phyloP scores from a whole-genome alignment of 2,329 filamentous ascomycete species.

The Apiospora phragmitis region DNA sequence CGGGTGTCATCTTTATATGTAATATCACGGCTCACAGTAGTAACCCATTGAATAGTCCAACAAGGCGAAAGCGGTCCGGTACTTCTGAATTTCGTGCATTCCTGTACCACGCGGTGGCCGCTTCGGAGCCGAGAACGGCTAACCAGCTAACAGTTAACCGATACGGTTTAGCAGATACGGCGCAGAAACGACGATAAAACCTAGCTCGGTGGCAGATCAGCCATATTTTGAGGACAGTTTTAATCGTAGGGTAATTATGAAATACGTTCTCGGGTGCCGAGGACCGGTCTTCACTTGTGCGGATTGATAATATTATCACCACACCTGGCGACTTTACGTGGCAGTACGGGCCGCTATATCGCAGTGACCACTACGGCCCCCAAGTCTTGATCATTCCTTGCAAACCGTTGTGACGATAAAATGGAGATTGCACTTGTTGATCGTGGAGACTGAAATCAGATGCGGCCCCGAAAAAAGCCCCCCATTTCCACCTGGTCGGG shows the following conservation, averaged over 20 bases:
- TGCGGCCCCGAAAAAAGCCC: background rate
- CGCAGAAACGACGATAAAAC: background rate
- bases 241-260: background rate
- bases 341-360: background rate
- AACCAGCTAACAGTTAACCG: background rate
- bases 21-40: background rate
- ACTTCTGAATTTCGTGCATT: background rate
- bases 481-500: background rate
- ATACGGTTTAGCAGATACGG: background rate
- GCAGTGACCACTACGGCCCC: background rate
- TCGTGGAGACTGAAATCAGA: background rate
- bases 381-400: background rate
- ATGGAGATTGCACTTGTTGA: background rate
- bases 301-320: background rate
- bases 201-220: background rate
- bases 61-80: background rate
- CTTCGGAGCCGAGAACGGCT: slow-evolving; percentile 15
- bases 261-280: background rate
- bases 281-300: background rate
- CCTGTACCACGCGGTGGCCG: slow-evolving; percentile 7
- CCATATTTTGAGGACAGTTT: background rate
- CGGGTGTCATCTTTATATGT: background rate
- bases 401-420: background rate
- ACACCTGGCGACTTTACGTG: background rate
- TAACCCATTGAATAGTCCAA: background rate